phyloP scores from a whole-genome alignment of 345 rosid genomes.

The Populus nigra region DNA sequence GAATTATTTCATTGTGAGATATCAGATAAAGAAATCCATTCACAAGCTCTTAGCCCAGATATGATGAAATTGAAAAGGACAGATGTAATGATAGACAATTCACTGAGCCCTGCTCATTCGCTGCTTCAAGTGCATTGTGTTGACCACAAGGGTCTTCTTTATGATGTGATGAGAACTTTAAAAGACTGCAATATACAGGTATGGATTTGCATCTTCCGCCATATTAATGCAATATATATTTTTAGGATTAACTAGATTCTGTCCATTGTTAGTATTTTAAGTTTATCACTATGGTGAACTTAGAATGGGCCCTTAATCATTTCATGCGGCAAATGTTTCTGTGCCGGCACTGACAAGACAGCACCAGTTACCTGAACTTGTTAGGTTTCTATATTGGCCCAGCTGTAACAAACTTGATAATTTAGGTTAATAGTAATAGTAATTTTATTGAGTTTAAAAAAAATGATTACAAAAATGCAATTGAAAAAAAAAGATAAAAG shows the following conservation, averaged over 20 bases:
- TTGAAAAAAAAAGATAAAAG: too few relatives aligned
- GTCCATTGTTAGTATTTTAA: neutral
- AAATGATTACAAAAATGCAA: too few relatives aligned
- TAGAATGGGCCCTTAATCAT: neutral
- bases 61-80: slow-evolving; percentile 54
- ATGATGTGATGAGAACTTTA: slow-evolving; percentile 73
- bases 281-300: neutral
- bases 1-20: slow-evolving; percentile 53
- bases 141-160: slow-evolving; percentile 78
- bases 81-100: slow-evolving; percentile 56
- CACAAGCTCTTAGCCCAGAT: slow-evolving; percentile 63
- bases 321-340: neutral
- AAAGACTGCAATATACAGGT: slow-evolving; percentile 82
- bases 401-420: too few relatives aligned
- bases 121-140: slow-evolving; percentile 67
- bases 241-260: neutral
- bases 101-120: slow-evolving; percentile 71
- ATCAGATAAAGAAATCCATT: slow-evolving; percentile 46
- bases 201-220: neutral
- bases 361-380: neutral
- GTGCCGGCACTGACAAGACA: neutral
- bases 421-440: too few relatives aligned
- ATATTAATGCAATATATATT: neutral
- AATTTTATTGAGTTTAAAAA: too few relatives aligned
- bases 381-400: neutral